Conservation (phyloP, 2,329 filamentous ascomycete genomes). For the Fusarium humuli region DNA sequence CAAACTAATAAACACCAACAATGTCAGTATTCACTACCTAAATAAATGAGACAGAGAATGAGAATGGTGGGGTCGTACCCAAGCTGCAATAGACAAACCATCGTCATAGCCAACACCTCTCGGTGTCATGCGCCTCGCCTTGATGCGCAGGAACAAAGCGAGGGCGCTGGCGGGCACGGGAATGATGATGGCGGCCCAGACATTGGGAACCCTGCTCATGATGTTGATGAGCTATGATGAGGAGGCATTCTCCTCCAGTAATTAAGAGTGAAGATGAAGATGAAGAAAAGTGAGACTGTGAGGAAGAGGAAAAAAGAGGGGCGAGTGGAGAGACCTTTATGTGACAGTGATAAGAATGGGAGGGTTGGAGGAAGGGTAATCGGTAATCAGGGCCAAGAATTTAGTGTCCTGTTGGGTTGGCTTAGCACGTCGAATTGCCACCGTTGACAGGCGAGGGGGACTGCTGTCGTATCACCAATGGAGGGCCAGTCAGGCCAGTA, state of each 20-base stretch:
- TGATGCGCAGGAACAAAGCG: conserved; percentile 32
- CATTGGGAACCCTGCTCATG: conserved; percentile 39
- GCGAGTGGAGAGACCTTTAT: conserved; percentile 15
- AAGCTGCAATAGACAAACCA: conserved; percentile 30
- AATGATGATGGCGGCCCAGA: conserved; percentile 37
- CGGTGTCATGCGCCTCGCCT: conserved; percentile 40
- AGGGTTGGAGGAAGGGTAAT: background rate
- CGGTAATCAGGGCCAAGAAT: conserved; percentile 1
- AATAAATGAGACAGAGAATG: background rate
- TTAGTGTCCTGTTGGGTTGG: background rate
- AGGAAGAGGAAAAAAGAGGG: conserved; percentile 24
- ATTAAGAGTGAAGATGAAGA: too few species aligned
- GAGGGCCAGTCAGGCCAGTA: background rate
- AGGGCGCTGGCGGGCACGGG: conserved; percentile 35
- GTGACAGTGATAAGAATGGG: background rate
- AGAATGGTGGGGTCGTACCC: conserved; percentile 19
- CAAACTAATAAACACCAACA: conserved; percentile 20
- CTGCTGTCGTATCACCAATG: background rate
- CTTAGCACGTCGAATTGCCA: background rate
- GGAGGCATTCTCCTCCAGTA: conserved; percentile 16
- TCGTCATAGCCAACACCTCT: conserved; percentile 40
- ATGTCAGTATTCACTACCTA: background rate
- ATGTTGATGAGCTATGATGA: conserved; percentile 9
- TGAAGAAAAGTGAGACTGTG: background rate
- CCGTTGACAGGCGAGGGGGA: background rate